These are phyloP conservation scores for Carallia pectinifolia DNA, from an alignment of 345 rosid genomes.

Conservation along the genomic window DNA sequence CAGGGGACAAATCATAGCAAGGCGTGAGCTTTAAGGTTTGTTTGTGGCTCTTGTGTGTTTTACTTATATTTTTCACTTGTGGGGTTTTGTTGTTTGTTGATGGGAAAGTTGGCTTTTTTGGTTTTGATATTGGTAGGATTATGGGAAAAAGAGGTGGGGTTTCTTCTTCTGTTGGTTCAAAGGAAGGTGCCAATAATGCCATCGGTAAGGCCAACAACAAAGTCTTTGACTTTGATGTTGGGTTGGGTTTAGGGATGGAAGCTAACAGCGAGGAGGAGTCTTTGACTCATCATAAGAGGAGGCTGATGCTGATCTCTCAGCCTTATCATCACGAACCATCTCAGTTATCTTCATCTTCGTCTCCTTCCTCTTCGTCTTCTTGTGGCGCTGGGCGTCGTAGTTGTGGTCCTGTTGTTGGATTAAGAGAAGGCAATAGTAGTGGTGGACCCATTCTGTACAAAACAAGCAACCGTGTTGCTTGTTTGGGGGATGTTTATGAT, in stretches of 20 bases:
- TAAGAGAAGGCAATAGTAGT: constrained; percentile 9
- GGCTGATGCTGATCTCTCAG: constrained; percentile 30
- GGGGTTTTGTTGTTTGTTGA: constrained; percentile 15
- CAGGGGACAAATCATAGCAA: neutral
- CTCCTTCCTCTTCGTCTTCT: constrained; percentile 21
- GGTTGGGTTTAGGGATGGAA: constrained; percentile 48
- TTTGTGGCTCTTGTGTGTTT: neutral
- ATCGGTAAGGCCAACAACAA: constrained; percentile 10
- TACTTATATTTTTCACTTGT: neutral
- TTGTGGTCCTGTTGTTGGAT: neutral
- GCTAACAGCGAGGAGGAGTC: neutral
- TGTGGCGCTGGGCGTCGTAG: constrained; percentile 23
- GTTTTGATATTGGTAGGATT: neutral
- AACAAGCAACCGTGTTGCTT: constrained; percentile 41
- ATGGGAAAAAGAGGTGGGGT: constrained; percentile 28
- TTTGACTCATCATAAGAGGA: constrained; percentile 17
- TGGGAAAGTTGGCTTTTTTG: constrained; percentile 17
- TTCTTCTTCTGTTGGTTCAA: constrained; percentile 22
- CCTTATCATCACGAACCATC: constrained; percentile 20
- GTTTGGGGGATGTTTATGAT: constrained; percentile 40
- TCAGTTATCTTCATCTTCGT: constrained; percentile 21
- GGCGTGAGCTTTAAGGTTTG: constrained; percentile 25
- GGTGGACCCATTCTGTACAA: constrained; percentile 42
- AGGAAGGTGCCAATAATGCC: constrained; percentile 17
- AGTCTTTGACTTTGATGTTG: constrained; percentile 26